Evolutionary conservation across 805 yeast species (phyloP), one percentile per base, ranked within the genome.

Genomic region (Kodamaea jinghongensis): DNA sequence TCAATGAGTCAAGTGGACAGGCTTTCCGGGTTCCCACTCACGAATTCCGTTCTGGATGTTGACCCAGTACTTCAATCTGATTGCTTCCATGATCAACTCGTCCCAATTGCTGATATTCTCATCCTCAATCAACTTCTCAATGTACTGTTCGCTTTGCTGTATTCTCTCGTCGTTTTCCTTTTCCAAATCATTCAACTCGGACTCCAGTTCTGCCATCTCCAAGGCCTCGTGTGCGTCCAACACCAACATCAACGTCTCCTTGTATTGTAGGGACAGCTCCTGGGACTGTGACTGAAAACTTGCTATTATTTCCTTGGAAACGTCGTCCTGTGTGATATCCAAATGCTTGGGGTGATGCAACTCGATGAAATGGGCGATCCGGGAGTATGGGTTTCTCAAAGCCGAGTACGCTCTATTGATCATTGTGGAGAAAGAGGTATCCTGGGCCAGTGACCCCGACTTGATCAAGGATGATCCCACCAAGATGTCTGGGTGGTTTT

Each of bases 151-250:
- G 2, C 79, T 58, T 1, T 59, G 60, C 1, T 58, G 51, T 17
- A 88, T 76, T 27, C 90, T 70, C 13, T 46, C 56, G 25, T 79
- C 73, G 50, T 88, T 89, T 41, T 78, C 83, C 7, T 46, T 52
- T 22, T 73, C 69, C 29, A 88, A 54, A 0, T 50, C 59, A 1
- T 61, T 72, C 23, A 86, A 67, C 34, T 86, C 96, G 2, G 70
- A 63, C 36, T 78, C 83, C 38, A 61, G 63, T 1, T 67, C 64
- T 4, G 87, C 81, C 47, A 78, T 78, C 45, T 86, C 95, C 42
- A 90, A 65, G 30, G 78, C 75, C 60, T 91, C 99, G 56, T 90
- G 93, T 4, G 87, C 79, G 48, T 88, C 95, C 62, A 91, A 67
- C 15, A 91, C 84, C 31, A 78, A 78, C 82, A 87, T 76, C 29